Base-by-base conservation (phyloP, 176 grass and related monocot species). In the Aegilops sharonensis region DNA sequence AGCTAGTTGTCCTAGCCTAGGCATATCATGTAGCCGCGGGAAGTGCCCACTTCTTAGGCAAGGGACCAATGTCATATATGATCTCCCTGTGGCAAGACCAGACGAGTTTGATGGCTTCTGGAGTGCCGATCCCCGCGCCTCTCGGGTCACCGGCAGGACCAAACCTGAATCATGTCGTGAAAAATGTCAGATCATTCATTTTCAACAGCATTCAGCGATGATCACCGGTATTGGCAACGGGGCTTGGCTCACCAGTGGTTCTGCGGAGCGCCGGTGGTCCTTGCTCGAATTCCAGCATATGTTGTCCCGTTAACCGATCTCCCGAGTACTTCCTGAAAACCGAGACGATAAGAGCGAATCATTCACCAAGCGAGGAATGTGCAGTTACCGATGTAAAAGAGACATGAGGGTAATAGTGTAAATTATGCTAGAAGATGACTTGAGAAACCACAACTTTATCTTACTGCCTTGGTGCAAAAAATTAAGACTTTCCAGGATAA, bases 1-100 rank as follows among this genome's bases (percentile, higher is more conserved):
- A 81, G 63, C 75, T 52, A 61, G 0, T 7, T 64, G 81, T 3
- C 50, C 50, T 69, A 25, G 4, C 50, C 50, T 69, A 25, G 4
- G 27, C 40, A 39, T 0, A 71, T 82, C 81, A 97, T 67, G 95
- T 95, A 2, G 95, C 73, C 18, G 93, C 80, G 57, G 93, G 97
- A 62, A 94, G 66, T 32, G 88, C 29, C 97, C 97, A 92, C 71
- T 83, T 81, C 75, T 89, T 82, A 2, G 93, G 88, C 73, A 94
- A 50, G 0, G 94, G 92, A 0, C 90, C 94, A 17, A 94, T 87
- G 77, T 99, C 97, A 20, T 93, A 91, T 79, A 99, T 96, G 87
- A 99, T 77, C 80, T 99, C 97, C 88, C 97, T 94, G 66, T 99
- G 97, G 91, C 94, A 93, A 56, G 97, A 99, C 97, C 97, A 99